Base-by-base conservation (phyloP, 768 basidiomycete species). In the Roridomyces roridus region DNA sequence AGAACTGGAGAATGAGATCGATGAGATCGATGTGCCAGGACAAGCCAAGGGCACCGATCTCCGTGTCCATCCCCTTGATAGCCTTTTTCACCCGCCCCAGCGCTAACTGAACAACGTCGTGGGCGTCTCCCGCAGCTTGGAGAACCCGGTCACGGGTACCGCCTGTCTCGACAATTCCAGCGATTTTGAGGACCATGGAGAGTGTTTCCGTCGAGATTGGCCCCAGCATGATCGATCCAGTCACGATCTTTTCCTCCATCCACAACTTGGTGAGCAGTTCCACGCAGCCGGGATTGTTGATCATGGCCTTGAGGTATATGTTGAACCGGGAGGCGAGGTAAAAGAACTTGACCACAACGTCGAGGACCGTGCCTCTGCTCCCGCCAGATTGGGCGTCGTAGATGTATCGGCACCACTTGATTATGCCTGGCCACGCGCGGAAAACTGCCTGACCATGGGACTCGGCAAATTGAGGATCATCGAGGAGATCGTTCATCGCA, bases 391-490 rank as follows among this genome's bases (percentile, higher is more conserved):
- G 66, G 6, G 62, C 57, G 4, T 66, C 62, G 63, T 67, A 71
- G 45, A 77, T 66, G 60, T 66, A 76, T 1, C 61, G 53, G 55
- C 71, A 69, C 74, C 76, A 77, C 47, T 72, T 70, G 65, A 69
- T 74, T 14, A 74, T 65, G 3, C 69, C 72, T 1, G 68, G 70
- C 74, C 75, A 78, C 8, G 64, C 68, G 4, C 59, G 31, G 3
- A 65, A 41, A 15, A 74, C 60, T 5, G 57, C 51, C n/a, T 11
- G 43, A 0, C 47, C 40, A 20, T 68, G 66, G 42, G 70, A 53
- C 10, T 57, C 39, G 8, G 55, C n/a, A n/a, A n/a, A 62, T 12
- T 54, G 29, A 23, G 66, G 59, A 3, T 59, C 41, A 2, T 74
- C 51, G 46, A 70, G 29, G 29, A 64, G 61, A 2, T 3, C 17